Conservation (phyloP, 2,329 filamentous ascomycete genomes). For the Claviceps citrina region DNA sequence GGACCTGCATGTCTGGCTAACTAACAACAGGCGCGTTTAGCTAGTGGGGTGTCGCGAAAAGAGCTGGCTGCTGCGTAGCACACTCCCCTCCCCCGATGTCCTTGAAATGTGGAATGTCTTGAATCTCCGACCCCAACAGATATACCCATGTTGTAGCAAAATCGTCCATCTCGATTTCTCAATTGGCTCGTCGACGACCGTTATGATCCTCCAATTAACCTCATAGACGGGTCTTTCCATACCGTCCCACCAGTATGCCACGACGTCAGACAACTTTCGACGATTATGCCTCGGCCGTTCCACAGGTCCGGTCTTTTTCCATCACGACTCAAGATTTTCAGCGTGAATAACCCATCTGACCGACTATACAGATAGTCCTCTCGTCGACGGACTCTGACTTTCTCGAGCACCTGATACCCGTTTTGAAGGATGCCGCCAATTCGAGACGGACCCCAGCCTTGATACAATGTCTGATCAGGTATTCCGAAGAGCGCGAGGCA, state of each 20-base stretch:
- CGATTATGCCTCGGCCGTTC: constrained; percentile 31
- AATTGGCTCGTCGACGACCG: too few relatives aligned
- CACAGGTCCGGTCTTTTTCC: constrained; percentile 21
- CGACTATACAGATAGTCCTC: constrained; percentile 58
- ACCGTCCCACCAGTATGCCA: constrained; percentile 21
- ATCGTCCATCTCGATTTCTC: neutral
- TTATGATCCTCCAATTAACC: neutral
- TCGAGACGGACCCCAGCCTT: constrained; percentile 59
- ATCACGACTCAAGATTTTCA: too few relatives aligned
- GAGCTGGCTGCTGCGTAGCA: too few relatives aligned
- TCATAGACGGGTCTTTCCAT: neutral
- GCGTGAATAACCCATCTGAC: constrained; percentile 3
- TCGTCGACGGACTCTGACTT: constrained; percentile 87
- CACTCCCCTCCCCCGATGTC: too few relatives aligned
- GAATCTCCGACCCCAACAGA: too few relatives aligned
- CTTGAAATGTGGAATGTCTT: too few relatives aligned
- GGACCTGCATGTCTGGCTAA: too few relatives aligned
- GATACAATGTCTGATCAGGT: constrained; percentile 53
- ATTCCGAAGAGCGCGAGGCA: constrained; percentile 70
- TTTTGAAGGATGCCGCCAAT: constrained; percentile 75
- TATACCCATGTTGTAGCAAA: neutral
- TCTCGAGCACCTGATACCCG: constrained; percentile 85
- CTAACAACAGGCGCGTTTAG: too few relatives aligned
- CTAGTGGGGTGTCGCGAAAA: too few relatives aligned
- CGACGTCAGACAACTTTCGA: constrained; percentile 30